Percentiles rank a stretch among this genome's conserved stretches.
phyloP scores from a whole-genome alignment of 106 monocot species.

The Apostasia ramifera region DNA sequence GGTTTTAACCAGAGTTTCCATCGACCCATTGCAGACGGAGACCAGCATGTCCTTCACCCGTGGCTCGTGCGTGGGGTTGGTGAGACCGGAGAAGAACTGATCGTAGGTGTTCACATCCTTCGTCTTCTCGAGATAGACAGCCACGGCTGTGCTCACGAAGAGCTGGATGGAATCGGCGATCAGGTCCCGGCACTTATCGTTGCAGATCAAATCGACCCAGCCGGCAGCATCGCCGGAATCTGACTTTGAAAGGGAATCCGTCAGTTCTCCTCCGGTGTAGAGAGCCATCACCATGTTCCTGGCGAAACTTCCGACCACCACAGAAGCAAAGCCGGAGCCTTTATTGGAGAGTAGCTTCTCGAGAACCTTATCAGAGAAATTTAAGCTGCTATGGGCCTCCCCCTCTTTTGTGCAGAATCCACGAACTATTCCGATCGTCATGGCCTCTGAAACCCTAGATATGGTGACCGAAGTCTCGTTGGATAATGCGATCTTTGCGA shows the following conservation, averaged over 20 bases:
- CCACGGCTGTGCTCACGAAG: conserved; percentile 64
- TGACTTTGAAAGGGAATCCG: neutral
- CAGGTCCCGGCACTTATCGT: conserved; percentile 31
- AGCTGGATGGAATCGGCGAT: conserved; percentile 43
- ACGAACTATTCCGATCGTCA: conserved; percentile 38
- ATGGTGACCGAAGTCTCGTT: conserved; percentile 37
- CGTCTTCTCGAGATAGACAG: conserved; percentile 75
- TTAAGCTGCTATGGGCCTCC: conserved; percentile 1
- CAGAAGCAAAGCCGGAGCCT: conserved; percentile 51
- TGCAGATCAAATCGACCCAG: conserved; percentile 40
- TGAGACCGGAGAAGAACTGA: conserved; percentile 62
- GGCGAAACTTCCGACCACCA: conserved; percentile 56
- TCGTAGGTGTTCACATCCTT: conserved; percentile 62
- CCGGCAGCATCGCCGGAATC: neutral
- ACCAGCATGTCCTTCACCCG: conserved; percentile 71
- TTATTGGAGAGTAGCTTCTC: conserved; percentile 49
- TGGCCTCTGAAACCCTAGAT: conserved; percentile 45
- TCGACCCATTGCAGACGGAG: conserved; percentile 57
- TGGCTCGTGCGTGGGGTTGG: conserved; percentile 60
- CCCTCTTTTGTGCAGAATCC: conserved; percentile 14
- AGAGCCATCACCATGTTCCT: conserved; percentile 39
- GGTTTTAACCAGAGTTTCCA: conserved; percentile 78
- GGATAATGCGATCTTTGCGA: conserved; percentile 51
- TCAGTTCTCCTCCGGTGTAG: conserved; percentile 9
- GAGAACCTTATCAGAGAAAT: conserved; percentile 39